These are phyloP conservation scores for Boletus vermiculosoides DNA, from an alignment of 768 basidiomycete species.

Conservation along the genomic window DNA sequence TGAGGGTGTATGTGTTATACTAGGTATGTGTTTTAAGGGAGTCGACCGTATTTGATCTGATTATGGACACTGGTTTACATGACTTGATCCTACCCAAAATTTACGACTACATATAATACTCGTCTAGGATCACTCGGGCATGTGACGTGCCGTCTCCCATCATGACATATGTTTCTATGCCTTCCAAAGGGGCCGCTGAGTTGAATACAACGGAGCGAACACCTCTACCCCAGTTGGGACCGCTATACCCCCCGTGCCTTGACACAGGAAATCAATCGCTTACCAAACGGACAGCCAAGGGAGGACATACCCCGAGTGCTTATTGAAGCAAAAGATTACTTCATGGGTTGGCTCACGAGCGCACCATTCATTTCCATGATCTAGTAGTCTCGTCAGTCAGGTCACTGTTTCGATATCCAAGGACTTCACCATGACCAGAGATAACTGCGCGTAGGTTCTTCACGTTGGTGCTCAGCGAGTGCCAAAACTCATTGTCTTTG, in stretches of 20 bases:
- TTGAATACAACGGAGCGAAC: slow-evolving; percentile 61
- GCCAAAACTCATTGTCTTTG: slow-evolving; percentile 62
- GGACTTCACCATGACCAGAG: slow-evolving; percentile 62
- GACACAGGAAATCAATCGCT: background rate
- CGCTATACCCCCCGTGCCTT: slow-evolving; percentile 64
- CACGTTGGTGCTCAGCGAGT: slow-evolving; percentile 53
- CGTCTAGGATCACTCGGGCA: slow-evolving; percentile 52
- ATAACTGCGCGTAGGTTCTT: slow-evolving; percentile 66
- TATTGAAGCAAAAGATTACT: slow-evolving; percentile 71
- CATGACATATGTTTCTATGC: slow-evolving; percentile 64
- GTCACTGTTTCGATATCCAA: background rate
- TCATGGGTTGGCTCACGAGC: slow-evolving; percentile 59
- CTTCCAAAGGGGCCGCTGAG: slow-evolving; percentile 43
- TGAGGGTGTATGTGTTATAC: no score
- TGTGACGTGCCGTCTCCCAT: slow-evolving; percentile 58
- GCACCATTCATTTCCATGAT: slow-evolving; percentile 83
- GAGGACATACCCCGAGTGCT: slow-evolving; percentile 62
- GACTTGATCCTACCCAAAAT: background rate
- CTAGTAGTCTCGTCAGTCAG: slow-evolving; percentile 33
- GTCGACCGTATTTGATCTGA: background rate
- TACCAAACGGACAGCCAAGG: background rate
- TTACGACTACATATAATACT: slow-evolving; percentile 31
- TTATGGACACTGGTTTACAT: background rate
- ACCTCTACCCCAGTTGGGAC: slow-evolving; percentile 57
- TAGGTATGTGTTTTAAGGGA: no score